A percentile compares a stretch with the other conserved stretches of the same genome.
phyloP scores from a whole-genome alignment of 2,329 filamentous ascomycete species.

The Capronia americana region DNA sequence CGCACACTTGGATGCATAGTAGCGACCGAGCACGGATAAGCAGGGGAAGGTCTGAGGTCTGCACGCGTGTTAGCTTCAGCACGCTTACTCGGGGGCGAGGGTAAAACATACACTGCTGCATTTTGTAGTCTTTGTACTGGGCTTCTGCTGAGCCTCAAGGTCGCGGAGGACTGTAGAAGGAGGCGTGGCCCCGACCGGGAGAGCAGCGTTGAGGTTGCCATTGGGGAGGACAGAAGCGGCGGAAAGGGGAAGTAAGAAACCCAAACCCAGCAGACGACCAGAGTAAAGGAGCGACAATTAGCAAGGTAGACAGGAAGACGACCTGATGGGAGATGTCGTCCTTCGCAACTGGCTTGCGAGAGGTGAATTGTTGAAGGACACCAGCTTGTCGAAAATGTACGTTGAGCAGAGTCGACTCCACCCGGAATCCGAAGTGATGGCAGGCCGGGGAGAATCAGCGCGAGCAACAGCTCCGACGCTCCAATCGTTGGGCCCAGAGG shows the following conservation, averaged over 20 bases:
- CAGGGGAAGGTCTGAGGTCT: slow-evolving; percentile 50
- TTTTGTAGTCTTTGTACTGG: slow-evolving; percentile 52
- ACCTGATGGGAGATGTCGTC: slow-evolving; percentile 24
- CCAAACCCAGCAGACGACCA: slow-evolving; percentile 14
- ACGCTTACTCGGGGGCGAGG: neutral
- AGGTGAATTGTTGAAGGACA: slow-evolving; percentile 29
- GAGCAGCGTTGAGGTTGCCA: slow-evolving; percentile 60
- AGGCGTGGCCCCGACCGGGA: slow-evolving; percentile 54
- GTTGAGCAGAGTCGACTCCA: slow-evolving; percentile 24
- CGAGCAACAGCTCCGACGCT: slow-evolving; percentile 4
- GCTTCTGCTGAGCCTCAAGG: slow-evolving; percentile 51
- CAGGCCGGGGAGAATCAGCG: slow-evolving; percentile 13
- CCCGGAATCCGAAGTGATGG: slow-evolving; percentile 20
- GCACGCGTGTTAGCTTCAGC: slow-evolving; percentile 25
- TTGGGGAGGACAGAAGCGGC: slow-evolving; percentile 47
- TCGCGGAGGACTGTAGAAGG: slow-evolving; percentile 48
- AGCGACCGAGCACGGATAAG: slow-evolving; percentile 66
- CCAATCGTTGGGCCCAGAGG: slow-evolving; percentile 9
- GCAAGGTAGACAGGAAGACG: slow-evolving; percentile 17
- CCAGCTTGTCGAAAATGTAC: slow-evolving; percentile 33
- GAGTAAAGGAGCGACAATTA: slow-evolving; percentile 37
- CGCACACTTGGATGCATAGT: slow-evolving; percentile 73
- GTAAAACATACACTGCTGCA: slow-evolving; percentile 47
- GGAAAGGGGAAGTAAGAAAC: slow-evolving; percentile 16
- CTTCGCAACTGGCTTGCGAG: slow-evolving; percentile 13